These are phyloP conservation scores for Persicaria tinctoria DNA, from an alignment of 148 eudicot species.

Conservation along the genomic window DNA sequence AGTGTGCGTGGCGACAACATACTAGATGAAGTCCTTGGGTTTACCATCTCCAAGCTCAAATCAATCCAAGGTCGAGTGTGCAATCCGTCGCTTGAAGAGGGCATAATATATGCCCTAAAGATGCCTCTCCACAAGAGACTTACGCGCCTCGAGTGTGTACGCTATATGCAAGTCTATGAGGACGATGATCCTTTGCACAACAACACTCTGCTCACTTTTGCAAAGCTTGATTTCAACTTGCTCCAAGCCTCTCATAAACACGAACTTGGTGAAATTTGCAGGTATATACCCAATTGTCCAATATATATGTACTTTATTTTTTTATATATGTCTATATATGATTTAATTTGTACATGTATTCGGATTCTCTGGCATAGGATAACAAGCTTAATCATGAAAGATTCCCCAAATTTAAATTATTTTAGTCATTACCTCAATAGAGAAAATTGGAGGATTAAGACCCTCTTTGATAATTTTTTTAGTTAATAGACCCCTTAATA, in stretches of 20 bases:
- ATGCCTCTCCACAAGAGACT: conserved; percentile 21
- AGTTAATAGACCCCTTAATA: no score
- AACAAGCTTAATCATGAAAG: no score
- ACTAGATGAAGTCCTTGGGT: conserved; percentile 33
- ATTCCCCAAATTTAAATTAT: no score
- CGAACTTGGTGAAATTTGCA: conserved; percentile 21
- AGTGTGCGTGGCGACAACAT: conserved; percentile 27
- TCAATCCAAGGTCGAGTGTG: background rate
- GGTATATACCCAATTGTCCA: no score
- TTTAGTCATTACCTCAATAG: no score
- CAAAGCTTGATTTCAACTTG: conserved; percentile 33
- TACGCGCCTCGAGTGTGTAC: conserved; percentile 18
- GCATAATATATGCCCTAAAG: conserved; percentile 16
- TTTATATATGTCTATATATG: no score
- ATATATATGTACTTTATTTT: no score
- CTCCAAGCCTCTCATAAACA: conserved; percentile 22
- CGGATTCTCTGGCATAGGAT: no score
- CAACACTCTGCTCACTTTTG: conserved; percentile 16
- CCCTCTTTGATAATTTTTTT: no score
- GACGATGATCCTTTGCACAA: conserved; percentile 8
- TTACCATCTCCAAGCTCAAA: conserved; percentile 16
- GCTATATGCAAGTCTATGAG: conserved; percentile 26
- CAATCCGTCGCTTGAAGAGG: background rate
- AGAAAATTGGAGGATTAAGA: no score
- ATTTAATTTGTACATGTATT: no score